Evolutionary conservation across 192 early-diverging fungal genomes (phyloP).

Genomic region (Coemansia sp.): DNA sequence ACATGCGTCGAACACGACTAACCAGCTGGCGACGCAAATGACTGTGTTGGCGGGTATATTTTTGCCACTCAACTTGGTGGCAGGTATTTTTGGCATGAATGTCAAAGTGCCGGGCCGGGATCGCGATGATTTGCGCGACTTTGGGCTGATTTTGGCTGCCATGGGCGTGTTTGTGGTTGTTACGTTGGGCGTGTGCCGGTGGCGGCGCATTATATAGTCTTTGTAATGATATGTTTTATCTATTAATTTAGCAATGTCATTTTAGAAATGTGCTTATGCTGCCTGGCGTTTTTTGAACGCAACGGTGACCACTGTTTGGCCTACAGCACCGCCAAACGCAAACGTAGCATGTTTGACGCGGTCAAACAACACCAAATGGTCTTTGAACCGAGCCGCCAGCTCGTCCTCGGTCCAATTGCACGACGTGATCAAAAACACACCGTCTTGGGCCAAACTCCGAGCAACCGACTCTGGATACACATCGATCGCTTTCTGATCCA

Average conservation of each 20-base stretch:
- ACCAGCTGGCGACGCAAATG: constrained; percentile 48
- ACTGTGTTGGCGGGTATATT: constrained; percentile 59
- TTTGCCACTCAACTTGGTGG: constrained; percentile 65
- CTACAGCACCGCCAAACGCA: constrained; percentile 82
- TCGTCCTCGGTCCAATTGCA: constrained; percentile 95
- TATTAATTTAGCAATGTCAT: too few species aligned
- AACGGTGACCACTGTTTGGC: constrained; percentile 85
- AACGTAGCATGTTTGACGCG: constrained; percentile 83
- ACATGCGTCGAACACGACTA: constrained; percentile 56
- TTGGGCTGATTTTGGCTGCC: constrained; percentile 33
- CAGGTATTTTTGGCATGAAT: constrained; percentile 73
- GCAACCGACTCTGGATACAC: constrained; percentile 62
- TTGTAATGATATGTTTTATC: too few species aligned
- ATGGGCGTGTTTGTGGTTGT: constrained; percentile 39
- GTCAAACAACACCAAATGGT: constrained; percentile 64
- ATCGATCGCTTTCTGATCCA: constrained; percentile 55
- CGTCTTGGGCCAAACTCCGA: constrained; percentile 58
- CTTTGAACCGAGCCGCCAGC: constrained; percentile 57
- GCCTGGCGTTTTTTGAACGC: constrained; percentile 56
- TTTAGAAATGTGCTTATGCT: too few species aligned
- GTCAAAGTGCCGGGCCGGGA: constrained; percentile 69
- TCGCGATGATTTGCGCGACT: constrained; percentile 42
- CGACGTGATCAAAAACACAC: constrained; percentile 80
- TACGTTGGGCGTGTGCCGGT: constrained; percentile 36
- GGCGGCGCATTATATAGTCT: constrained; percentile 20